Conservation (phyloP, 768 basidiomycete species). For the Leccinellum rugosiceps region DNA sequence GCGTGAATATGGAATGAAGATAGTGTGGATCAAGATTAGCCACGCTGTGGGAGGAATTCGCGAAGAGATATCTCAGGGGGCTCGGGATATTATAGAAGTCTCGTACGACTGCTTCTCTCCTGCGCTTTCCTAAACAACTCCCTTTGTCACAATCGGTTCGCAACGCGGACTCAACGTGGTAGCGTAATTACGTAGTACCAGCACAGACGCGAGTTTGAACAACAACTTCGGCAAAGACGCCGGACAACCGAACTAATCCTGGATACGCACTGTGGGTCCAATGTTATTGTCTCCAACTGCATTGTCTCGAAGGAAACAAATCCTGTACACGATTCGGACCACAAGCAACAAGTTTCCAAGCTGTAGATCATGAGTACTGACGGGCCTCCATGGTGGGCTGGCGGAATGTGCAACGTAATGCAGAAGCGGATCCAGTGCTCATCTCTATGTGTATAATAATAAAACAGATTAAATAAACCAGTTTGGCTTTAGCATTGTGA, state of each 20-base stretch:
- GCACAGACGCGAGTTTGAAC: slow-evolving; percentile 5
- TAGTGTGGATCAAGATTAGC: slow-evolving; percentile 31
- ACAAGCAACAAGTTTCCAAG: not conserved
- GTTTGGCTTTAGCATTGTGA: slow-evolving; percentile 1
- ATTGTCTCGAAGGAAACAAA: slow-evolving; percentile 10
- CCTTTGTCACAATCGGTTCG: slow-evolving; percentile 2
- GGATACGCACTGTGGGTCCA: slow-evolving; percentile 15
- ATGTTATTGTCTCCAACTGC: slow-evolving; percentile 5
- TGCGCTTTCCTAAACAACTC: not conserved
- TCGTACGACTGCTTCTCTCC: not conserved
- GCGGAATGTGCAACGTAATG: slow-evolving; percentile 17
- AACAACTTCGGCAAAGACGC: slow-evolving; percentile 11
- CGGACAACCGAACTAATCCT: slow-evolving; percentile 1
- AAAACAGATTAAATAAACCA: not conserved
- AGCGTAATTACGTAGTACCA: slow-evolving; percentile 24
- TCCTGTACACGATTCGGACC: not conserved
- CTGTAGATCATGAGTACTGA: slow-evolving; percentile 23
- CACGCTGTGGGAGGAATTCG: slow-evolving; percentile 17
- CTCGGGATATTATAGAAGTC: slow-evolving; percentile 14
- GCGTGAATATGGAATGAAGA: slow-evolving; percentile 26
- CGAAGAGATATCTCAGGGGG: slow-evolving; percentile 18
- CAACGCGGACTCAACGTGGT: slow-evolving; percentile 24
- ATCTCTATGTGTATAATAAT: not conserved
- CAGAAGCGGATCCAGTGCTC: slow-evolving; percentile 7
- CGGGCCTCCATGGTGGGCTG: slow-evolving; percentile 15